These are phyloP conservation scores for Clarireedia paspali DNA, from an alignment of 2,329 filamentous ascomycete genomes.

Conservation along the genomic window DNA sequence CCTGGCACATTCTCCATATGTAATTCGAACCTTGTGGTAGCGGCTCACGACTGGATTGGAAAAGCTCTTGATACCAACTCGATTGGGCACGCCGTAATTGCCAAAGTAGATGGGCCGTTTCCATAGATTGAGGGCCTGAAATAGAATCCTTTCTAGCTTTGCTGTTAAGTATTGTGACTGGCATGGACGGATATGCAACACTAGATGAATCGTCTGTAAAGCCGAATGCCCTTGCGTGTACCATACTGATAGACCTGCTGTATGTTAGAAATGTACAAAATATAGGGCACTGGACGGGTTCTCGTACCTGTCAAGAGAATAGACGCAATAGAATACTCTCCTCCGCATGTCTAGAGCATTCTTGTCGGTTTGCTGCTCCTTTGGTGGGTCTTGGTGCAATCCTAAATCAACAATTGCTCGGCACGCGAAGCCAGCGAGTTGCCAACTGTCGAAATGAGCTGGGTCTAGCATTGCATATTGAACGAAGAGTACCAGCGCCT, in stretches of 20 bases:
- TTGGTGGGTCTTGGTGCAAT: conserved; percentile 82
- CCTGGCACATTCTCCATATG: conserved; percentile 67
- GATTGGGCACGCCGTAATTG: conserved; percentile 81
- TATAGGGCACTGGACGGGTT: not conserved
- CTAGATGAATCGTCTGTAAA: conserved; percentile 85
- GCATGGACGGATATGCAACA: conserved; percentile 64
- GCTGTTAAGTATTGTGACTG: conserved; percentile 22
- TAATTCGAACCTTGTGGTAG: conserved; percentile 62
- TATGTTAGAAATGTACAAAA: conserved; percentile 9
- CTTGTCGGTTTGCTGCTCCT: conserved; percentile 59
- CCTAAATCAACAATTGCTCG: conserved; percentile 84
- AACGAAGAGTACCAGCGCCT: conserved; percentile 77
- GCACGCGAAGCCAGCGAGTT: conserved; percentile 82
- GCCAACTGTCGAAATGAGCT: conserved; percentile 89
- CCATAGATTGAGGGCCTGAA: conserved; percentile 44
- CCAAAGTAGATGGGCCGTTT: conserved; percentile 71
- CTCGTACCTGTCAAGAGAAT: conserved; percentile 73
- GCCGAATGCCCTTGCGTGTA: conserved; percentile 80
- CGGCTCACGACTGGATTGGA: conserved; percentile 66
- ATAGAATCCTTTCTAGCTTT: conserved; percentile 31
- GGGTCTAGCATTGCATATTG: conserved; percentile 89
- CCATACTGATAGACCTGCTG: conserved; percentile 73
- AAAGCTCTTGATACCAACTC: conserved; percentile 80
- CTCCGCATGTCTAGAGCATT: conserved; percentile 68
- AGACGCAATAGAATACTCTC: conserved; percentile 83